Evolutionary conservation across 2,329 filamentous ascomycete species (phyloP).

Genomic region (Aspergillus caelatus): DNA sequence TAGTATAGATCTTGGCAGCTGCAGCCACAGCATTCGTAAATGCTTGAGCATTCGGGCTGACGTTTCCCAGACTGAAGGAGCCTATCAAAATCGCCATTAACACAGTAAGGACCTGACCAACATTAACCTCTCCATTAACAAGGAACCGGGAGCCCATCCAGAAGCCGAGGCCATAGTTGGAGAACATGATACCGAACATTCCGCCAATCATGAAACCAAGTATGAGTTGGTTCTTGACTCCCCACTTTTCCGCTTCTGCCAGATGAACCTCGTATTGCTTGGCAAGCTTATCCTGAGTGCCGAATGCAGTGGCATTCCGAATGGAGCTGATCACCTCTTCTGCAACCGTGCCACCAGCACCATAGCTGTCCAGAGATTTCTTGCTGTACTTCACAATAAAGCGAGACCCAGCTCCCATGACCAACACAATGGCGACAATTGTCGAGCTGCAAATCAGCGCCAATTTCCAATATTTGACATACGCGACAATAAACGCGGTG

Average conservation of each 20-base stretch:
- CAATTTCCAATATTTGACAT: constrained; percentile 89
- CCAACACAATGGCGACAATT: constrained; percentile 74
- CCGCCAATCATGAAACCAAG: constrained; percentile 78
- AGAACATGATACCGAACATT: constrained; percentile 82
- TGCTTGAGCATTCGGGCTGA: constrained; percentile 81
- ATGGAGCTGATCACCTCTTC: constrained; percentile 95
- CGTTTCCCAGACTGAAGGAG: constrained; percentile 85
- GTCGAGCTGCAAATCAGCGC: constrained; percentile 84
- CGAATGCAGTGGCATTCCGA: constrained; percentile 88
- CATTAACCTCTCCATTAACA: constrained; percentile 63
- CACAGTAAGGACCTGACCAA: constrained; percentile 78
- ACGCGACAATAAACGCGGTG: constrained; percentile 86
- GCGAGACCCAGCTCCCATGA: constrained; percentile 72
- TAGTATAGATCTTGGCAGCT: constrained; percentile 88
- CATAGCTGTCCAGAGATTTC: constrained; percentile 75
- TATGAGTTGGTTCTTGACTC: constrained; percentile 72
- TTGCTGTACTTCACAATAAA: constrained; percentile 84
- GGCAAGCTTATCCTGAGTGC: constrained; percentile 89
- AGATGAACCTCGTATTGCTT: constrained; percentile 81
- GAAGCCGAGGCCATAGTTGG: constrained; percentile 86
- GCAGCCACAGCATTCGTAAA: constrained; percentile 83
- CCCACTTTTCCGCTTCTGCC: constrained; percentile 70
- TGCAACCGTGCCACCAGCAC: constrained; percentile 80
- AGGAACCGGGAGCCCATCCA: constrained; percentile 83
- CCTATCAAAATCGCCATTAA: constrained; percentile 91